Evolutionary conservation across 177 flowering plant species (phyloP), one percentile per base, ranked within the genome.

Genomic region (Vitis hybrid): DNA sequence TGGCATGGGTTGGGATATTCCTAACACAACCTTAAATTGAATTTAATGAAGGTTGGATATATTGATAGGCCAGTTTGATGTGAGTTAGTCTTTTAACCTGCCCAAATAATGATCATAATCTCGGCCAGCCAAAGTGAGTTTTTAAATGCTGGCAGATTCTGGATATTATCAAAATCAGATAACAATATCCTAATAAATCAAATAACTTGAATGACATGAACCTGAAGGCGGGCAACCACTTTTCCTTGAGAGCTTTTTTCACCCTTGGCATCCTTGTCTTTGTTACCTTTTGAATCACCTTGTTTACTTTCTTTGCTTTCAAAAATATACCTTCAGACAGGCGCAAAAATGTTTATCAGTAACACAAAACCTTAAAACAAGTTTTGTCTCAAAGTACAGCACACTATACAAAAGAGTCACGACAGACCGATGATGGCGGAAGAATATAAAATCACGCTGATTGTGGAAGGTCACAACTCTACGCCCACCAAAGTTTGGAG

Each of bases 401-500:
- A 39, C 48, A 7, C 48, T 5, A 39, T 39, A 39, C 48, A 39
- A 7, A 39, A 39, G 48, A 39, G 48, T 39, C 9, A 7, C 1
- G 18, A 67, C 80, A 31, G 14, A 93, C 98, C 97, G 78, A 78
- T 92, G 98, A 80, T 94, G 97, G 62, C 97, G 86, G 76, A 94
- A 94, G 82, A 92, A 90, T 75, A 94, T 89, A 66, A 88, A 92
- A 72, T 94, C 98, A n/a, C 97, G 85, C 78, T 94, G 97, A 70
- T 92, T 94, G 79, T 94, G 98, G 70, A 94, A 94, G 22, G 97
- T 94, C 53, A 90, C 97, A 74, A 94, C 97, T 77, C 97, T 76
- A 29, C 97, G 88, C 61, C 97, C 97, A 52, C 84, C 89, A 55
- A 94, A 94, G 61, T 92, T 79, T 18, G 97, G 97, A 65, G 79